Conservation (phyloP, 1,139 yeast genomes). For the Debaryomyces robertsiae region DNA sequence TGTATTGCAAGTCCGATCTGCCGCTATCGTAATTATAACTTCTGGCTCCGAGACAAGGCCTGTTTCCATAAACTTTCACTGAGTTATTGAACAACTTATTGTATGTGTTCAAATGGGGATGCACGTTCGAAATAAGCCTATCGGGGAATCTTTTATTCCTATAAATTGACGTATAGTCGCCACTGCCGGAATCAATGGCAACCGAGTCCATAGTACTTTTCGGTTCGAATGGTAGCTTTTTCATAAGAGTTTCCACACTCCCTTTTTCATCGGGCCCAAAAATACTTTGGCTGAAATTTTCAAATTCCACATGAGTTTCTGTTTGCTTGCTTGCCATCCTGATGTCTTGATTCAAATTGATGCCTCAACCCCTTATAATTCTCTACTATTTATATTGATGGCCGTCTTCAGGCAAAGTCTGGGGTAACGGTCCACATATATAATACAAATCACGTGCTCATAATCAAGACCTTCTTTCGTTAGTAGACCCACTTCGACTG, state of each 20-base stretch:
- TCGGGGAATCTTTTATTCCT: constrained; percentile 47
- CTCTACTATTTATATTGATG: no score
- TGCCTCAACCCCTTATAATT: no score
- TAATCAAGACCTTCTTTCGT: no score
- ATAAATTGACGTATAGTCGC: constrained; percentile 25
- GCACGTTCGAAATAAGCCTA: constrained; percentile 43
- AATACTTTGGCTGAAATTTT: not conserved
- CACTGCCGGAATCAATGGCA: constrained; percentile 2
- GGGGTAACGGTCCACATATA: no score
- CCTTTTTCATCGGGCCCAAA: constrained; percentile 1
- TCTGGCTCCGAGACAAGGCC: constrained; percentile 32
- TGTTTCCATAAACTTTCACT: constrained; percentile 24
- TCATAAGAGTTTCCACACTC: constrained; percentile 1
- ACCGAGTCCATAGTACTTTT: not conserved
- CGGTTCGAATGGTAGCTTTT: constrained; percentile 1
- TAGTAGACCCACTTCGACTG: no score
- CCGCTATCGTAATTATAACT: constrained; percentile 36
- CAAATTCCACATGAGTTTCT: no score
- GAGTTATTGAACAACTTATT: constrained; percentile 50
- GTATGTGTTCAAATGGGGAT: constrained; percentile 52
- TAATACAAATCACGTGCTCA: no score
- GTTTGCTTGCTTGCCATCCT: no score
- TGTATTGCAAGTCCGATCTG: constrained; percentile 45
- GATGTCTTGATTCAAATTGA: no score
- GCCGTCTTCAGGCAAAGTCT: no score